Evolutionary conservation across 2,329 filamentous ascomycete genomes (phyloP).

Genomic region (Fusarium citri): DNA sequence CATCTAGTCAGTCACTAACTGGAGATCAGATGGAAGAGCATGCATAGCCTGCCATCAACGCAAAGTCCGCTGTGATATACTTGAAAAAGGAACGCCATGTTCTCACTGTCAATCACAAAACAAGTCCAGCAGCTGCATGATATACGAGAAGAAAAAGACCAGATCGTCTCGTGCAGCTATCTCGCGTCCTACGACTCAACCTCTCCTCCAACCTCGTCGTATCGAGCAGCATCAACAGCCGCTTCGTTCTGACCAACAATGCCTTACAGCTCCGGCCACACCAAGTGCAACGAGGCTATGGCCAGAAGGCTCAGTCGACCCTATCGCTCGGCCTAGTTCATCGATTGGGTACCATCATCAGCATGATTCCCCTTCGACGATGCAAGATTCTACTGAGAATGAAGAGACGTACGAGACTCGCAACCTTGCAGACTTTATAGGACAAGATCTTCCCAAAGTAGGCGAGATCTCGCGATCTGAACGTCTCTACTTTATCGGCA

Average conservation of each 20-base stretch:
- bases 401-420: constrained; percentile 56
- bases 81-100: constrained; percentile 59
- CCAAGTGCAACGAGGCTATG: constrained; percentile 30
- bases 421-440: constrained; percentile 62
- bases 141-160: constrained; percentile 62
- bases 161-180: constrained; percentile 49
- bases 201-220: constrained; percentile 60
- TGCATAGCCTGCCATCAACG: constrained; percentile 62
- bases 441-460: constrained; percentile 58
- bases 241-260: constrained; percentile 48
- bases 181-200: constrained; percentile 45
- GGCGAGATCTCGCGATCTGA: constrained; percentile 60
- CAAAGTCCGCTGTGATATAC: constrained; percentile 64
- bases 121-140: constrained; percentile 56
- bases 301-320: constrained; percentile 17
- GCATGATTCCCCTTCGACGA: constrained; percentile 25
- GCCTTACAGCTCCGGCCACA: constrained; percentile 42
- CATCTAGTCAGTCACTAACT: neutral
- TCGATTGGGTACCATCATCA: constrained; percentile 11
- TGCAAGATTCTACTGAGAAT: constrained; percentile 33
- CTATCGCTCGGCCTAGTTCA: constrained; percentile 26
- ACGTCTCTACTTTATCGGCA: constrained; percentile 65
- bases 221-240: constrained; percentile 36
- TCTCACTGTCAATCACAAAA: constrained; percentile 59
- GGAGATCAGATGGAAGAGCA: constrained; percentile 52